Percentiles rank a stretch among this genome's conserved stretches.
Evolutionary conservation across 1,284 basidiomycete species (phyloP).

Genomic region (Porogramme epimiltina): DNA sequence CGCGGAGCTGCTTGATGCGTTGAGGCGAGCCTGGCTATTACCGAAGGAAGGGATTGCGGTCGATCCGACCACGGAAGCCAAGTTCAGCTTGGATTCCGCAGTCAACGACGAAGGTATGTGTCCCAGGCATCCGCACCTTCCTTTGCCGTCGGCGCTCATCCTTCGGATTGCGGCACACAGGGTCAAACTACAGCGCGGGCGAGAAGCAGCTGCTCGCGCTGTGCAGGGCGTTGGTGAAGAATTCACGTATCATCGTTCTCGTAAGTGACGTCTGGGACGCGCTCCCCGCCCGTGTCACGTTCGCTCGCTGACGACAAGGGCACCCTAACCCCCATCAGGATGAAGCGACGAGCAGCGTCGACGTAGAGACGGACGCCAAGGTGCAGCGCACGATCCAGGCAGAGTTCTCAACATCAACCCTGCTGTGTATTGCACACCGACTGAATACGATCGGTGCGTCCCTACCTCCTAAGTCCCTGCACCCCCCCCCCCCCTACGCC

Average conservation of each 20-base stretch:
- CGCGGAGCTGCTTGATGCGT: conserved; percentile 52
- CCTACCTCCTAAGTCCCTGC: too few species aligned
- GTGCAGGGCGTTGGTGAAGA: conserved; percentile 71
- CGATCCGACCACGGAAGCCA: conserved; percentile 53
- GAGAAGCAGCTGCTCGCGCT: conserved; percentile 80
- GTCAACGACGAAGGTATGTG: conserved; percentile 63
- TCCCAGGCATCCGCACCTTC: too few species aligned
- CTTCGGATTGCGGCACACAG: conserved; percentile 38
- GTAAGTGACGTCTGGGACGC: conserved; percentile 42
- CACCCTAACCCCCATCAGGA: conserved; percentile 38
- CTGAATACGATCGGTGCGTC: conserved; percentile 71
- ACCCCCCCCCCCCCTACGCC: too few species aligned
- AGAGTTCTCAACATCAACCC: conserved; percentile 63
- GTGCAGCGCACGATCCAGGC: conserved; percentile 75
- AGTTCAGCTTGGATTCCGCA: conserved; percentile 67
- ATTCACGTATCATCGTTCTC: conserved; percentile 70
- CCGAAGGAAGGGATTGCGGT: conserved; percentile 46
- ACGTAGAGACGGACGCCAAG: conserved; percentile 80
- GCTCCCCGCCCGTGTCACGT: neutral
- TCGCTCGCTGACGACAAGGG: neutral
- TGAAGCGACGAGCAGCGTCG: conserved; percentile 84
- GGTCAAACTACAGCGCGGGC: conserved; percentile 75
- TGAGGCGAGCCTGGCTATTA: conserved; percentile 64
- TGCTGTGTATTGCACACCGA: conserved; percentile 78
- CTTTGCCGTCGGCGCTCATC: too few species aligned